Evolutionary conservation across 2,329 filamentous ascomycete species (phyloP), one percentile per base, ranked within the genome.

Genomic region (Aspergillus eucalypticola): DNA sequence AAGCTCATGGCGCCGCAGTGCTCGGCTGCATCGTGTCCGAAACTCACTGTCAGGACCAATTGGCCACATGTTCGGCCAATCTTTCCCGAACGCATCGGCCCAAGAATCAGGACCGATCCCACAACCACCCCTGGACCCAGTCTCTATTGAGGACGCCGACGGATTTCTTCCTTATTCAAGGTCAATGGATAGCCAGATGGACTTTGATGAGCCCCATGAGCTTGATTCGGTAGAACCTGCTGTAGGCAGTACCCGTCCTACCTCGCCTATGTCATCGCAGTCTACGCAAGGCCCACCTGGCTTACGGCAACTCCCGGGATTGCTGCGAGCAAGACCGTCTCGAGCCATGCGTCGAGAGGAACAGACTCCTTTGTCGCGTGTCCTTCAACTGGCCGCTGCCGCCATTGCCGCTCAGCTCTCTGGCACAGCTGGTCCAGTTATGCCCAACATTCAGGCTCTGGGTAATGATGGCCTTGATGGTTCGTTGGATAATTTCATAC

Each of bases 371-470:
- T 75, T 88, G 32, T 87, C 86, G 46, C 80, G 85, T 44, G 79
- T 88, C 29, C 76, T 89, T 17, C 87, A 86, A 50, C 81, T 87
- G 21, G 86, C 86, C 29, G 86, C 86, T 13, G 83, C 85, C 41
- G 85, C 86, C 11, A 88, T 87, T 39, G 86, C 86, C 55, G 85
- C 86, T 49, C 86, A 87, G 58, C 78, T 88, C 39, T 87, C 87
- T 64, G 86, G 86, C n/a, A 82, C 83, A 39, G 79, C 84, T 64
- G 81, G 83, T 49, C 81, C 83, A 59, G 80, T 82, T 2, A 76
- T 86, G 50, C 80, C 84, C 25, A 83, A 85, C 65, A 81, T 84
- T 13, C 80, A 85, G 59, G 80, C 81, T 58, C 70, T 85, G 50
- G 82, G 82, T 3, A 81, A 80, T 35, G 82, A 84, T 60, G 83